A percentile compares a stretch with the other conserved stretches of the same genome.
Evolutionary conservation across 371 early-diverging fungal genomes (phyloP).

Genomic region (Fennellomyces sp.): DNA sequence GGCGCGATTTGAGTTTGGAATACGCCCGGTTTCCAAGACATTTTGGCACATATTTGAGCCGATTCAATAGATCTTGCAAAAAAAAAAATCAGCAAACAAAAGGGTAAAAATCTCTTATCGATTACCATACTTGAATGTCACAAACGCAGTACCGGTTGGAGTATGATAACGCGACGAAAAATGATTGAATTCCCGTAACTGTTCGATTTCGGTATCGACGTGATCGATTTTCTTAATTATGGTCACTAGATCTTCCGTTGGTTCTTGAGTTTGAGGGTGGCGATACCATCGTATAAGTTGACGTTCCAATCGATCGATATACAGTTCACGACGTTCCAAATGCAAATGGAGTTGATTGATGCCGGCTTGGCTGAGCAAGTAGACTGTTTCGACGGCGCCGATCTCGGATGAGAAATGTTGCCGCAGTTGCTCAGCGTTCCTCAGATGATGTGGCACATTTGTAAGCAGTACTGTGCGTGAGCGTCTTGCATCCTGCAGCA

Average conservation of each 20-base stretch:
- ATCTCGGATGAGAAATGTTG: constrained; percentile 15
- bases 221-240: constrained; percentile 13
- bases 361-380: constrained; percentile 31
- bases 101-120: not conserved
- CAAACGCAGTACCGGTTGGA: constrained; percentile 64
- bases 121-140: constrained; percentile 58
- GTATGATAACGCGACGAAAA: constrained; percentile 44
- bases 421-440: constrained; percentile 31
- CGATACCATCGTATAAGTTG: constrained; percentile 29
- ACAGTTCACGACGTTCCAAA: constrained; percentile 19
- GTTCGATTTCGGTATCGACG: constrained; percentile 29
- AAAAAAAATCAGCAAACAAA: not conserved
- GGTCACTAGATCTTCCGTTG: no score
- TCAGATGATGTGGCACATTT: constrained; percentile 35
- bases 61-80: constrained; percentile 42
- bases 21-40: constrained; percentile 66
- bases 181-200: constrained; percentile 26
- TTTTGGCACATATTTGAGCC: constrained; percentile 64
- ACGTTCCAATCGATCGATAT: constrained; percentile 29
- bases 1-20: constrained; percentile 81
- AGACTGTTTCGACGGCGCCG: constrained; percentile 42
- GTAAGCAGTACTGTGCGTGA: constrained; percentile 30
- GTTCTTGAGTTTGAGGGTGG: not conserved
- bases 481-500: constrained; percentile 10
- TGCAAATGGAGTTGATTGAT: constrained; percentile 15